phyloP scores from a whole-genome alignment of 2,329 filamentous ascomycete genomes.

The Didymella exigua region DNA sequence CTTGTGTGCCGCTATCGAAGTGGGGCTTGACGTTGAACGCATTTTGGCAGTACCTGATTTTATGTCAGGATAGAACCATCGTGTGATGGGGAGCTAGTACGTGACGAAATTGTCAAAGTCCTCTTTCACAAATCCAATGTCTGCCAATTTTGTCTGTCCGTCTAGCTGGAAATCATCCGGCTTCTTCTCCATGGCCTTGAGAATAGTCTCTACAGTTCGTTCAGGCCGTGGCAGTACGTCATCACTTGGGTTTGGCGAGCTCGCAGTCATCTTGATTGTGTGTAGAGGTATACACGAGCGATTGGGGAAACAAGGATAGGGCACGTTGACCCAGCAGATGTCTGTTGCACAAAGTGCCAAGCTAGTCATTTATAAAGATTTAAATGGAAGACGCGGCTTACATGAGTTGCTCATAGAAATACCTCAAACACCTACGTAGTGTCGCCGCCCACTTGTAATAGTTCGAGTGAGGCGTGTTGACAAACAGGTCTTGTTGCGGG shows the following conservation, averaged over 20 bases:
- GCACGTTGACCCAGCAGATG: not conserved
- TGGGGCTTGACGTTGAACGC: conserved; percentile 8
- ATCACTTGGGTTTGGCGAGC: conserved; percentile 3
- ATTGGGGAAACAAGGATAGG: not conserved
- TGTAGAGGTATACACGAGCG: not conserved
- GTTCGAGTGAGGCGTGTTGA: not conserved
- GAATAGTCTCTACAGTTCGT: conserved; percentile 8
- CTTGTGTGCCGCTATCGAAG: conserved; percentile 7
- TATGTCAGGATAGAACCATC: not conserved
- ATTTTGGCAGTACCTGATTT: conserved; percentile 9
- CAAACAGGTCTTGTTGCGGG: conserved; percentile 6
- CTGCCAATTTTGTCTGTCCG: conserved; percentile 3
- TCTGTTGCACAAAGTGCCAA: not conserved
- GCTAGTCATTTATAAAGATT: not conserved
- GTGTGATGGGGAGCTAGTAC: not conserved
- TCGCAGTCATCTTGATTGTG: not conserved
- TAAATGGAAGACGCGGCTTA: not conserved
- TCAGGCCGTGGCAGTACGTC: conserved; percentile 1
- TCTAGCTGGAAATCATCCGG: conserved; percentile 2
- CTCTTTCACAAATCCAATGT: conserved; percentile 7
- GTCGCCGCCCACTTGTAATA: not conserved
- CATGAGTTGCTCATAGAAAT: not conserved
- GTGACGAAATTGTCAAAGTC: conserved; percentile 10
- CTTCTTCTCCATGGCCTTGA: conserved; percentile 16
- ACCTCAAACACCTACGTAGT: not conserved